A percentile compares a stretch with the other conserved stretches of the same genome.
These are phyloP conservation scores for Globisporangium middletonii DNA, from an alignment of 352 stramenopile species.

Conservation along the genomic window DNA sequence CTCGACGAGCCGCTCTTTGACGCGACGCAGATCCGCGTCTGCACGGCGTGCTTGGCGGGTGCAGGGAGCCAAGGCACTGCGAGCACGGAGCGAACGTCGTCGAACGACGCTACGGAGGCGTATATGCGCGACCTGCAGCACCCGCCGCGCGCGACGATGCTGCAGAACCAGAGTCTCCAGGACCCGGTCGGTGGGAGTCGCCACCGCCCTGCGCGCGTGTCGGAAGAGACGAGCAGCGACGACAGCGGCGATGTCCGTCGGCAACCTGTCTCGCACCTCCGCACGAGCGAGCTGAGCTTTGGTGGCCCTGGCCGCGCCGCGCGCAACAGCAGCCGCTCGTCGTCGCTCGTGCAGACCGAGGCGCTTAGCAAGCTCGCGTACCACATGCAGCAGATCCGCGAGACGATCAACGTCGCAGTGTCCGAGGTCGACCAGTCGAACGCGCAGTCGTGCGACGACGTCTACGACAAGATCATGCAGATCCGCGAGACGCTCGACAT, in stretches of 20 bases:
- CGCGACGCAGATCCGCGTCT: slow-evolving; percentile 62
- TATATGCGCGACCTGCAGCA: slow-evolving; percentile 31
- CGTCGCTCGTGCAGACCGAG: slow-evolving; percentile 31
- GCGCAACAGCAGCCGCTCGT: slow-evolving; percentile 6
- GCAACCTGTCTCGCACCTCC: slow-evolving; percentile 18
- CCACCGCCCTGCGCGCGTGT: slow-evolving; percentile 3
- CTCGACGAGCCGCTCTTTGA: slow-evolving; percentile 67
- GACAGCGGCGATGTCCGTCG: slow-evolving; percentile 9
- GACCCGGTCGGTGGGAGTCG: background rate
- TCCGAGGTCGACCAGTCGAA: slow-evolving; percentile 44
- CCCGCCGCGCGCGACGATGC: slow-evolving; percentile 12
- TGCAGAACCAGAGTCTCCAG: background rate
- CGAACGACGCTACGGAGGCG: slow-evolving; percentile 44
- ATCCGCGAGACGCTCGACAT: slow-evolving; percentile 44
- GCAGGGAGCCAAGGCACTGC: slow-evolving; percentile 20
- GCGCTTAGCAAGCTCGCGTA: slow-evolving; percentile 49
- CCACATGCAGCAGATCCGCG: slow-evolving; percentile 58
- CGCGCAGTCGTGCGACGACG: slow-evolving; percentile 30
- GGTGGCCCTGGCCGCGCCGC: background rate
- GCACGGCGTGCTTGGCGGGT: slow-evolving; percentile 54
- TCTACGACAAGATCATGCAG: slow-evolving; percentile 45
- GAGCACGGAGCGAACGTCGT: slow-evolving; percentile 24
- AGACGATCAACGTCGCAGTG: slow-evolving; percentile 62
- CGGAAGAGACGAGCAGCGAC: slow-evolving; percentile 8
- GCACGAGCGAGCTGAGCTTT: slow-evolving; percentile 14